Evolutionary conservation across 768 basidiomycete genomes (phyloP).

Genomic region (Russula foetens): DNA sequence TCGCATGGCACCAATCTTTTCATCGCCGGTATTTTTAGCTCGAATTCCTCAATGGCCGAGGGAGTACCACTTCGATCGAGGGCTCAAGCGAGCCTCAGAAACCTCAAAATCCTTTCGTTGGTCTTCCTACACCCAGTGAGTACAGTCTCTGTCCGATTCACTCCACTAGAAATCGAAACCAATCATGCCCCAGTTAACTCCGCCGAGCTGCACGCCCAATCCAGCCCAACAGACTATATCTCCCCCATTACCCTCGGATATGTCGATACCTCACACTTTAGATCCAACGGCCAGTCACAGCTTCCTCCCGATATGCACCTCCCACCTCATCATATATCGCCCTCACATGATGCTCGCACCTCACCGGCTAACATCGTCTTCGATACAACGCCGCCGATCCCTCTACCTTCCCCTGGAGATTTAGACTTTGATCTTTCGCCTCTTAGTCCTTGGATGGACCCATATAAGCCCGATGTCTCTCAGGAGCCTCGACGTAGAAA

Average conservation of each 20-base stretch:
- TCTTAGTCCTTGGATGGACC: slow-evolving; percentile 72
- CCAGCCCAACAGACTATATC: slow-evolving; percentile 44
- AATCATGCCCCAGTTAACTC: slow-evolving; percentile 28
- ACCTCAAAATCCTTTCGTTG: slow-evolving; percentile 26
- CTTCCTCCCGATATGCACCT: slow-evolving; percentile 22
- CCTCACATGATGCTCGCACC: slow-evolving; percentile 34
- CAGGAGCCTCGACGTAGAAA: slow-evolving; percentile 10
- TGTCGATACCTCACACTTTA: slow-evolving; percentile 25
- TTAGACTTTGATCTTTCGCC: slow-evolving; percentile 72
- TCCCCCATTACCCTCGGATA: slow-evolving; percentile 52
- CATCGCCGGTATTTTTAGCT: slow-evolving; percentile 18
- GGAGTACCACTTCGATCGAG: slow-evolving; percentile 27
- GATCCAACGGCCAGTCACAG: slow-evolving; percentile 19
- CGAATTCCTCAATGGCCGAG: slow-evolving; percentile 30
- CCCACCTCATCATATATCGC: slow-evolving; percentile 24
- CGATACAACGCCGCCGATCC: slow-evolving; percentile 33
- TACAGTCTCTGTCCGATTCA: slow-evolving; percentile 20
- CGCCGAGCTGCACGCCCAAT: slow-evolving; percentile 55
- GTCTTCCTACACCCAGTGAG: slow-evolving; percentile 64
- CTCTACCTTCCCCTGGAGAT: slow-evolving; percentile 40
- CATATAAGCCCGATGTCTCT: slow-evolving; percentile 36
- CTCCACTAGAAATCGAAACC: slow-evolving; percentile 25
- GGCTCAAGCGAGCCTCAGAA: slow-evolving; percentile 24
- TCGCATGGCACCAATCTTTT: not conserved
- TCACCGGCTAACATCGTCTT: slow-evolving; percentile 75